Percentiles rank a stretch among this genome's conserved stretches.
phyloP scores from a whole-genome alignment of 345 rosid genomes.

The Mercurialis annua region DNA sequence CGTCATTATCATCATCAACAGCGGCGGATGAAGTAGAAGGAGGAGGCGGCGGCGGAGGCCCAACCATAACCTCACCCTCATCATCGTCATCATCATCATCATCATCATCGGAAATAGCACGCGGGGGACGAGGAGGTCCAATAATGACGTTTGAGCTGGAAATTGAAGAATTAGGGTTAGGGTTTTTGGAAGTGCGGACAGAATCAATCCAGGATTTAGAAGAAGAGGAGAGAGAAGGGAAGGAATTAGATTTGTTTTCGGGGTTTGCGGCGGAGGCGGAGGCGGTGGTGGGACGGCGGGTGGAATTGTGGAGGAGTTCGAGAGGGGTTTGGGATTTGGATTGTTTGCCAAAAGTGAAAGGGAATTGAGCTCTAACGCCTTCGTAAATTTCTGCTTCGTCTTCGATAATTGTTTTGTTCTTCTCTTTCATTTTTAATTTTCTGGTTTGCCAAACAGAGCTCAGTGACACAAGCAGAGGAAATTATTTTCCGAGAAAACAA shows the following conservation, averaged over 20 bases:
- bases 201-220: conserved; percentile 50
- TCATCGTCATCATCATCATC: conserved; percentile 21
- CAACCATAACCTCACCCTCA: conserved; percentile 29
- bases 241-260: conserved; percentile 20
- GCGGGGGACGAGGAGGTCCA: conserved; percentile 32
- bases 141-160: background rate
- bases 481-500: too few relatives aligned
- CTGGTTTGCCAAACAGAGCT: too few relatives aligned
- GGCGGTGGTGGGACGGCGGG: conserved; percentile 51
- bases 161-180: conserved; percentile 32
- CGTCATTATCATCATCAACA: conserved; percentile 23
- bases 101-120: conserved; percentile 9
- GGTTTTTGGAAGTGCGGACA: conserved; percentile 35
- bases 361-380: conserved; percentile 69
- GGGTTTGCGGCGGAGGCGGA: background rate
- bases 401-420: conserved; percentile 35
- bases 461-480: too few relatives aligned
- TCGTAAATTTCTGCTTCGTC: conserved; percentile 68
- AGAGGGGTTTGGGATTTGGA: conserved; percentile 53
- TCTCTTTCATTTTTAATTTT: background rate
- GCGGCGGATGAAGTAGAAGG: too few relatives aligned
- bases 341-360: conserved; percentile 71
- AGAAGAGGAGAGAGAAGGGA: conserved; percentile 57
- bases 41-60: conserved; percentile 19
- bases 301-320: conserved; percentile 66